A percentile compares a stretch with the other conserved stretches of the same genome.
These are phyloP conservation scores for Coniella vitis DNA, from an alignment of 2,329 filamentous ascomycete genomes.

Conservation along the genomic window DNA sequence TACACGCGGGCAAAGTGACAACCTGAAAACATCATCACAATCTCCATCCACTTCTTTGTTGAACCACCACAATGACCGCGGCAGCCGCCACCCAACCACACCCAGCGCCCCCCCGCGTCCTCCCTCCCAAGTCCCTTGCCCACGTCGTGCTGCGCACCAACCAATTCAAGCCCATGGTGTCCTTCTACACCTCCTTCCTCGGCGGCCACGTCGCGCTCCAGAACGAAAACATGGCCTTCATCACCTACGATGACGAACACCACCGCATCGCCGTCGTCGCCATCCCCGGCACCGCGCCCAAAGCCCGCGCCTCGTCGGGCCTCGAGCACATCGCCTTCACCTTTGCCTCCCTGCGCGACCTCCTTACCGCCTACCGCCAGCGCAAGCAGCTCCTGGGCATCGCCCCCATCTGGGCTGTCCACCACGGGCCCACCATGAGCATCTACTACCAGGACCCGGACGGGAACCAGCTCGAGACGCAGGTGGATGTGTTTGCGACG, in stretches of 20 bases:
- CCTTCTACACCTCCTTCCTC: slow-evolving; percentile 32
- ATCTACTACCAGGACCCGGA: slow-evolving; percentile 45
- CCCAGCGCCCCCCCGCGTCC: background rate
- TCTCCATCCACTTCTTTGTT: too few relatives aligned
- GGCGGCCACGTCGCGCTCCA: slow-evolving; percentile 24
- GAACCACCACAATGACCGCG: too few relatives aligned
- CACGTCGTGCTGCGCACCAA: slow-evolving; percentile 14
- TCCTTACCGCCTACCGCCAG: slow-evolving; percentile 30
- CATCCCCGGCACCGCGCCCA: slow-evolving; percentile 21
- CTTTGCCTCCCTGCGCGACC: slow-evolving; percentile 28
- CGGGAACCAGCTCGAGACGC: slow-evolving; percentile 40
- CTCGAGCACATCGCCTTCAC: slow-evolving; percentile 38
- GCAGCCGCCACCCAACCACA: background rate
- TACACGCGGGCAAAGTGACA: too few relatives aligned
- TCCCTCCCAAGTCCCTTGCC: slow-evolving; percentile 2
- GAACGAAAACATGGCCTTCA: slow-evolving; percentile 26
- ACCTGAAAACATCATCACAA: too few relatives aligned
- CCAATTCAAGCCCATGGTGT: slow-evolving; percentile 22
- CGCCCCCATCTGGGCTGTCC: slow-evolving; percentile 34
- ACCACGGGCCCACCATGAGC: slow-evolving; percentile 40
- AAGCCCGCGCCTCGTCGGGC: slow-evolving; percentile 22
- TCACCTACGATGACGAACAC: slow-evolving; percentile 40
- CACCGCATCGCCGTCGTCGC: slow-evolving; percentile 36
- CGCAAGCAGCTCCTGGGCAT: slow-evolving; percentile 30
- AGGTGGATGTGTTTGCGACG: slow-evolving; percentile 36